Evolutionary conservation across 164 flowering plant species (phyloP).

Genomic region (Aristolochia contorta): DNA sequence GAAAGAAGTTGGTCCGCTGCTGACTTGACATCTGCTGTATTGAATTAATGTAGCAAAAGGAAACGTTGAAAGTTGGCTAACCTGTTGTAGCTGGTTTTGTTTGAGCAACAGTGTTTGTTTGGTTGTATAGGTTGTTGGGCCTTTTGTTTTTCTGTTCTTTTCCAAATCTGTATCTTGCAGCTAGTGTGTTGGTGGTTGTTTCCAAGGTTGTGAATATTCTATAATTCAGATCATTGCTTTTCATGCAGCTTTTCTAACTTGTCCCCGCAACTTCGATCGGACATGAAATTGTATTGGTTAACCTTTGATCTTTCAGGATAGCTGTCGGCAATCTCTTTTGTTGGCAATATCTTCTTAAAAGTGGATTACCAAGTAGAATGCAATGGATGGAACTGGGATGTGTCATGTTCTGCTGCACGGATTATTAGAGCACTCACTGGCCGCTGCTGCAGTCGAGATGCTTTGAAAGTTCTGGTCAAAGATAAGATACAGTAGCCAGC

Average conservation of each 20-base stretch:
- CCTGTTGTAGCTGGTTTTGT: slow-evolving; percentile 33
- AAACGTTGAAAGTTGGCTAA: slow-evolving; percentile 40
- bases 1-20: slow-evolving; percentile 33
- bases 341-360: no score
- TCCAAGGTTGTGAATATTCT: slow-evolving; percentile 37
- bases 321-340: no score
- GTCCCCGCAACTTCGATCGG: no score
- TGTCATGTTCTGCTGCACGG: no score
- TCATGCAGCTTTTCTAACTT: not conserved
- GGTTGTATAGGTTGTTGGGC: slow-evolving; percentile 32
- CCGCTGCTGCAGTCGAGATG: no score
- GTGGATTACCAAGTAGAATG: no score
- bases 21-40: slow-evolving; percentile 38
- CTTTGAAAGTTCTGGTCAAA: no score
- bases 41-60: slow-evolving; percentile 20
- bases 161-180: slow-evolving; percentile 40
- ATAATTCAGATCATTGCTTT: slow-evolving; percentile 37
- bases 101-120: slow-evolving; percentile 21
- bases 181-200: slow-evolving; percentile 37
- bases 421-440: no score
- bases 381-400: no score
- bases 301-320: no score
- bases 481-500: no score
- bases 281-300: no score
- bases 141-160: slow-evolving; percentile 6